These are phyloP conservation scores for Cupressus sempervirens DNA, from an alignment of 75 land plant genomes.

Conservation along the genomic window DNA sequence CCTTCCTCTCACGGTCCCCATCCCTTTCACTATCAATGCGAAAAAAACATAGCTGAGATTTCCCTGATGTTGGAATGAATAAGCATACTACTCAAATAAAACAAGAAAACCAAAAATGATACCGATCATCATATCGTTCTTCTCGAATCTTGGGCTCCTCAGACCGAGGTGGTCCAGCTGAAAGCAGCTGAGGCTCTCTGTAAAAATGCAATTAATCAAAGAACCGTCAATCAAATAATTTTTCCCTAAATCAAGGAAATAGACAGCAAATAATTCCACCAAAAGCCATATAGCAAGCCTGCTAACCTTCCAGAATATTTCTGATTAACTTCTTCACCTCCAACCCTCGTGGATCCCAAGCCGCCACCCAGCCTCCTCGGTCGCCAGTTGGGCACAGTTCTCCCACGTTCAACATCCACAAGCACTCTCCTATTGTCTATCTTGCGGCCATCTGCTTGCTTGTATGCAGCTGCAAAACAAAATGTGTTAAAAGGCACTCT, in stretches of 20 bases:
- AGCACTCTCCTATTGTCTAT: conserved; percentile 90
- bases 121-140: conserved; percentile 69
- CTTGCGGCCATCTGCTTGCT: conserved; percentile 97
- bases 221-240: background rate
- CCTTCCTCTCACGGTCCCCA: conserved; percentile 39
- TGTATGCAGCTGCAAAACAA: conserved; percentile 79
- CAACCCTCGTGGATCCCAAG: conserved; percentile 91
- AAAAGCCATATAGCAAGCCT: background rate
- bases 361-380: conserved; percentile 98
- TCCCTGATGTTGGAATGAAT: background rate
- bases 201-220: conserved; percentile 10
- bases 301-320: conserved; percentile 81
- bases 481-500: background rate
- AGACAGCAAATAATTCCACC: background rate
- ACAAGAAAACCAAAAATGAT: background rate
- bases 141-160: conserved; percentile 81
- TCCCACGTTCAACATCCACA: conserved; percentile 98
- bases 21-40: conserved; percentile 37
- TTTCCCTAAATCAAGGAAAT: background rate
- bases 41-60: background rate
- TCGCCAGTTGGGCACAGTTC: conserved; percentile 98
- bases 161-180: conserved; percentile 52
- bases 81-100: background rate
- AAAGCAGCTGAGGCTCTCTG: conserved; percentile 58
- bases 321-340: conserved; percentile 93